Percentiles rank a stretch among this genome's conserved stretches.
phyloP scores from a whole-genome alignment of 305 asterid species.

The Caryopteris hybrid region DNA sequence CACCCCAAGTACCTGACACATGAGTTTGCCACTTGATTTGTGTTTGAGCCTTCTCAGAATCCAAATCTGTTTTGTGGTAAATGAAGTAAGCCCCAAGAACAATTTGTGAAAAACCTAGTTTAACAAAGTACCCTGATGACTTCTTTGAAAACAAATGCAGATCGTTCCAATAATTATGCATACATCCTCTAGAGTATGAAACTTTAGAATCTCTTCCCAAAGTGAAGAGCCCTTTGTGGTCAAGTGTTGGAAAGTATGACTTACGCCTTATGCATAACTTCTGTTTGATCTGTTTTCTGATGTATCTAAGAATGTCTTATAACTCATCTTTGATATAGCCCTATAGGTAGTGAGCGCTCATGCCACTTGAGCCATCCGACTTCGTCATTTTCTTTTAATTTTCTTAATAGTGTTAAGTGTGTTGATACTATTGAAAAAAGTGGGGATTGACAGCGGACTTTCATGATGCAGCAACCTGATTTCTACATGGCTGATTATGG shows the following conservation, averaged over 20 bases:
- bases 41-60: neutral
- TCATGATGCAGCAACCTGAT: neutral
- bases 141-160: neutral
- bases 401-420: neutral
- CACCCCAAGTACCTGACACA: neutral
- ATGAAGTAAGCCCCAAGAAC: slow-evolving; percentile 8
- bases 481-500: neutral
- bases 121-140: neutral
- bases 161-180: neutral
- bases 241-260: neutral
- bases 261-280: neutral
- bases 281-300: too few species aligned
- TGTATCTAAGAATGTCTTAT: neutral
- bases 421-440: neutral
- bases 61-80: neutral
- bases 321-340: neutral
- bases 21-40: neutral
- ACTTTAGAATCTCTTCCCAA: neutral
- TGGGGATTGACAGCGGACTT: neutral
- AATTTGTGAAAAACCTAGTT: neutral
- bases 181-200: neutral
- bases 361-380: too few species aligned
- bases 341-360: too few species aligned
- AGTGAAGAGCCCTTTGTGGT: neutral
- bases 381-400: neutral